Evolutionary conservation across 108 stramenopile species (phyloP), one percentile per base, ranked within the genome.

Genomic region (Parmales sp.): DNA sequence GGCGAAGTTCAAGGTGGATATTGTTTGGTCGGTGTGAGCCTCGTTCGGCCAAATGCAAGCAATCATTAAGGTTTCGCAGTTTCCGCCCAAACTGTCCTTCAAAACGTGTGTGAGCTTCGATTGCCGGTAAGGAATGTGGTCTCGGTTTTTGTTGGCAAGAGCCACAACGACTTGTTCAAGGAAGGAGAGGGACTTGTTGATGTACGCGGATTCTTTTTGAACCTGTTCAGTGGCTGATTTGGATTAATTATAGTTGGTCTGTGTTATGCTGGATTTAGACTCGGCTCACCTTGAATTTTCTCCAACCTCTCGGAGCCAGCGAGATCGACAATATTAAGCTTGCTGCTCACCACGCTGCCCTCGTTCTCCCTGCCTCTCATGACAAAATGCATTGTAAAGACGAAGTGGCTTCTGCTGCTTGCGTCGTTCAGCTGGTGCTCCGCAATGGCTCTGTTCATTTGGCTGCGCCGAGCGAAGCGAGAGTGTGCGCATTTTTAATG

Each of bases 81-180:
- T 71, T 3, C 74, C 73, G 1, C 77, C 77, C 6, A 78, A 38
- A 8, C 68, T 46, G 23, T 78, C 77, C 48, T 74, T 69, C 41
- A 78, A 19, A 8, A 71, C 37, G 44, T 74, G 70, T 29, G 77
- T 78, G 11, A 78, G 51, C 60, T 73, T 66, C 11, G 67, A 67
- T 16, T 74, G 73, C 9, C 77, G 64, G 68, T 74, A 78, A 19
- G 77, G 77, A 0, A 78, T 29, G 51, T 78, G 77, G 4, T 46
- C 60, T 2, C 65, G 45, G 22, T 13, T 4, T n/a, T 64, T 63
- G 39, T 65, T 67, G 0, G 38, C 72, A 9, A 78, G 51, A 0
- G 78, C 74, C 18, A 78, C 26, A 5, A 78, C 78, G 20, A 78
- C 74, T 41, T 78, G 78, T 63, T 78, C 78, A 23, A 78, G 51